Evolutionary conservation across 306 rosid species (phyloP), one percentile per base, ranked within the genome.

Genomic region (Dryas drummondii): DNA sequence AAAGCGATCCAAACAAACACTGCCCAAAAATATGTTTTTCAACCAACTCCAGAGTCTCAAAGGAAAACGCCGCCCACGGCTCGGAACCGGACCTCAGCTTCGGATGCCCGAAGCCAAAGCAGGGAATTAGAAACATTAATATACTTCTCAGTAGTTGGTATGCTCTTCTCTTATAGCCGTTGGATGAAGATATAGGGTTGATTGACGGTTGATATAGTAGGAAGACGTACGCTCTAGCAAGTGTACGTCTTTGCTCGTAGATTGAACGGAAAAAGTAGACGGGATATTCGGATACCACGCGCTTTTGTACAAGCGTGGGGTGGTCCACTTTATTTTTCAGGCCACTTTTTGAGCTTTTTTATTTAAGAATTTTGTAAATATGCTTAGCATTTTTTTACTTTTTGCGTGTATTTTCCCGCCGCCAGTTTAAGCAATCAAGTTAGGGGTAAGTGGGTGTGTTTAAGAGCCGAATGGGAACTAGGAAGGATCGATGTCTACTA

Each of bases 1-100:
- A 80, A 74, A 68, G 83, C 79, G 61, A 68, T 80, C 66, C 75
- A 51, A 73, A 69, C 75, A 73, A 80, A 80, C 76, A 68, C 76
- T 66, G 66, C 68, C 57, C 53, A 7, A 37, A 67, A 51, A 42
- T 12, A 4, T 57, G 65, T 56, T 45, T 80, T 58, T 68, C 79
- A 80, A 80, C 79, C 57, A 59, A 59, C 68, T 22, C 47, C 12
- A 60, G 47, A 69, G 63, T 47, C 72, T 72, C 22, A 12, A 51
- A 65, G 46, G 72, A 79, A 66, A 58, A 66, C 73, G 66, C 71
- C 51, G 66, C 75, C 50, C 26, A 62, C 5, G 68, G 59, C 58
- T 74, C 66, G 79, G 76, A 0, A 6, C 53, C 59, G 42, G 8
- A 4, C 8, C 82, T 72, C 0, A 66, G 79, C 0, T 15, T 76